A percentile compares a stretch with the other conserved stretches of the same genome.
These are phyloP conservation scores for Mycena sanguinolenta DNA, from an alignment of 768 basidiomycete genomes.

Conservation along the genomic window DNA sequence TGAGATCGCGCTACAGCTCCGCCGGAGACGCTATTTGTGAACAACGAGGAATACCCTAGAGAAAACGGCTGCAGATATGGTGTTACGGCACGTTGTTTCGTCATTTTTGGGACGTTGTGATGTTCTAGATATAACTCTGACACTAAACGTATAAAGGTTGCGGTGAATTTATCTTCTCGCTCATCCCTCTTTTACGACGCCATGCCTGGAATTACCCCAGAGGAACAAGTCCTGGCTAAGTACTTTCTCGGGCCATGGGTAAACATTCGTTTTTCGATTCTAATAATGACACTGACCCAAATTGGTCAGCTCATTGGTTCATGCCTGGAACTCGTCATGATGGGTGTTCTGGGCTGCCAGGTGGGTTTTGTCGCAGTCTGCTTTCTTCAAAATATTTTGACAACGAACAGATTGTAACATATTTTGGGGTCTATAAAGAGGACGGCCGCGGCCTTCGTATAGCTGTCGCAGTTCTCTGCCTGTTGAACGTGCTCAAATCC, in stretches of 20 bases:
- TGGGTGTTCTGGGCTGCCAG: slow-evolving; percentile 22
- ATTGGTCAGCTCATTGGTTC: slow-evolving; percentile 18
- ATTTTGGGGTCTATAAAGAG: slow-evolving; percentile 18
- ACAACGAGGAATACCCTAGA: too few relatives aligned
- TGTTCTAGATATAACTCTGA: too few relatives aligned
- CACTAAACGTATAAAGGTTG: too few relatives aligned
- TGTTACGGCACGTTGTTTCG: too few relatives aligned
- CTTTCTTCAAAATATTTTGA: neutral
- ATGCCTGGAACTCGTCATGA: slow-evolving; percentile 14
- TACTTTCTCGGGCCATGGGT: slow-evolving; percentile 28
- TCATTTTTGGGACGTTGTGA: too few relatives aligned
- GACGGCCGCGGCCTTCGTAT: neutral
- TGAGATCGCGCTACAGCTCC: too few relatives aligned
- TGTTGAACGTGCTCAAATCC: slow-evolving; percentile 11
- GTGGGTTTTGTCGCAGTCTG: slow-evolving; percentile 1
- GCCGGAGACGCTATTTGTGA: too few relatives aligned
- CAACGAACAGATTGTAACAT: slow-evolving; percentile 14
- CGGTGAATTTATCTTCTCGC: too few relatives aligned
- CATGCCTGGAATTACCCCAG: too few relatives aligned
- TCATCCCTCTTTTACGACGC: too few relatives aligned
- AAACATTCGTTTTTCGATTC: slow-evolving; percentile 5
- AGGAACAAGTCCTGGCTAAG: neutral
- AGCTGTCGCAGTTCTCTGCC: too few relatives aligned
- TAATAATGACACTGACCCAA: slow-evolving; percentile 5
- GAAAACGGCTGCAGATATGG: too few relatives aligned